Conservation (phyloP, 2,329 filamentous ascomycete species). For the Coleophoma eucalyptorum region DNA sequence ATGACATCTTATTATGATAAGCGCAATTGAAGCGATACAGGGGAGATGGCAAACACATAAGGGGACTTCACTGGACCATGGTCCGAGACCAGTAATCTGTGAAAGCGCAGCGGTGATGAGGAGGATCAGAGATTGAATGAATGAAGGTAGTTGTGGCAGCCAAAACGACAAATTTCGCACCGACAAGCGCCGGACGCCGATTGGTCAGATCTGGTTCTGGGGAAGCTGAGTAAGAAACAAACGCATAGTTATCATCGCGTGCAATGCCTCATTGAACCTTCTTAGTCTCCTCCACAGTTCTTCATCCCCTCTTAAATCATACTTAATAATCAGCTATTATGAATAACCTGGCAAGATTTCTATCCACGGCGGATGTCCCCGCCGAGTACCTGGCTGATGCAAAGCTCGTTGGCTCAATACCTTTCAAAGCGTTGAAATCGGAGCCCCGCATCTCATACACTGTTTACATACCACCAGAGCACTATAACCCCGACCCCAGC, state of each 20-base stretch:
- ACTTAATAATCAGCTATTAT: not conserved
- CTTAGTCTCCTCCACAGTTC: not conserved
- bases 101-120: too few relatives aligned
- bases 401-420: slow-evolving; percentile 23
- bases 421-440: slow-evolving; percentile 12
- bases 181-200: not conserved
- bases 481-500: slow-evolving; percentile 14
- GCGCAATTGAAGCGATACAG: too few relatives aligned
- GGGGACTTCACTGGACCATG: too few relatives aligned
- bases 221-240: too few relatives aligned
- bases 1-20: too few relatives aligned
- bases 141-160: too few relatives aligned
- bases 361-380: slow-evolving; percentile 8
- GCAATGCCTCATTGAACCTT: too few relatives aligned
- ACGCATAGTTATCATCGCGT: too few relatives aligned
- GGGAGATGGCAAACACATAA: too few relatives aligned
- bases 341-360: not conserved
- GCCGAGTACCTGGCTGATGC: slow-evolving; percentile 21
- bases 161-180: not conserved
- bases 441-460: slow-evolving; percentile 26
- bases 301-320: not conserved
- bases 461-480: slow-evolving; percentile 22
- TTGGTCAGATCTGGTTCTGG: not conserved
- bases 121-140: too few relatives aligned
- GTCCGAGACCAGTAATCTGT: too few relatives aligned